phyloP scores from a whole-genome alignment of 495 filamentous ascomycete species.

The Aspergillus haitiensis region DNA sequence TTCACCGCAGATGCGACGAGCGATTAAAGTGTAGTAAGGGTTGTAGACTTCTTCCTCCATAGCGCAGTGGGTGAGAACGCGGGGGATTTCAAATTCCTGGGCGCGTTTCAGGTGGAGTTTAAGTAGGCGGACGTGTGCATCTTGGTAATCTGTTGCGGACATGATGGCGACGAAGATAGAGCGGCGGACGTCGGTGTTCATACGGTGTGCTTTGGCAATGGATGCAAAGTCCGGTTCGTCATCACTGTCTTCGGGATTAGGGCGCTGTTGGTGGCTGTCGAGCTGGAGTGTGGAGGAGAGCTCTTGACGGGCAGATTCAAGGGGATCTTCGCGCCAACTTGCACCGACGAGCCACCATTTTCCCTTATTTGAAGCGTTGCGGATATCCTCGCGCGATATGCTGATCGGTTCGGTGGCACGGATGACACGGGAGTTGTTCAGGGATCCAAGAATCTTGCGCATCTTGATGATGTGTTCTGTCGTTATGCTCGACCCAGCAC shows the following conservation, averaged over 20 bases:
- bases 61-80: slow-evolving; percentile 83
- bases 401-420: slow-evolving; percentile 80
- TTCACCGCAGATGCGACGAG: slow-evolving; percentile 66
- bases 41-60: slow-evolving; percentile 84
- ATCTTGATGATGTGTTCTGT: slow-evolving; percentile 80
- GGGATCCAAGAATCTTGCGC: slow-evolving; percentile 74
- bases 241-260: slow-evolving; percentile 43
- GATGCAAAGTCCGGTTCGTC: slow-evolving; percentile 64
- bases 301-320: slow-evolving; percentile 42
- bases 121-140: slow-evolving; percentile 73
- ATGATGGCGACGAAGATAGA: slow-evolving; percentile 90
- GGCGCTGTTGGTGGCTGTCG: slow-evolving; percentile 22
- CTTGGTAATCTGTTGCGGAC: slow-evolving; percentile 81
- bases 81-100: slow-evolving; percentile 83
- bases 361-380: slow-evolving; percentile 77
- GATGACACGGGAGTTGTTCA: slow-evolving; percentile 63
- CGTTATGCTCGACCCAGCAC: slow-evolving; percentile 58
- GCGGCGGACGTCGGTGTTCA: slow-evolving; percentile 92
- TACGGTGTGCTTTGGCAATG: slow-evolving; percentile 78
- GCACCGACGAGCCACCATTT: slow-evolving; percentile 99
- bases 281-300: slow-evolving; percentile 25
- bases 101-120: slow-evolving; percentile 83
- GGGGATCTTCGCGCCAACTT: slow-evolving; percentile 66
- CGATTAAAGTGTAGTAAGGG: slow-evolving; percentile 87
- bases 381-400: slow-evolving; percentile 76